These are phyloP conservation scores for Angomonas desouzai DNA, from an alignment of 208 protist species.

Conservation along the genomic window DNA sequence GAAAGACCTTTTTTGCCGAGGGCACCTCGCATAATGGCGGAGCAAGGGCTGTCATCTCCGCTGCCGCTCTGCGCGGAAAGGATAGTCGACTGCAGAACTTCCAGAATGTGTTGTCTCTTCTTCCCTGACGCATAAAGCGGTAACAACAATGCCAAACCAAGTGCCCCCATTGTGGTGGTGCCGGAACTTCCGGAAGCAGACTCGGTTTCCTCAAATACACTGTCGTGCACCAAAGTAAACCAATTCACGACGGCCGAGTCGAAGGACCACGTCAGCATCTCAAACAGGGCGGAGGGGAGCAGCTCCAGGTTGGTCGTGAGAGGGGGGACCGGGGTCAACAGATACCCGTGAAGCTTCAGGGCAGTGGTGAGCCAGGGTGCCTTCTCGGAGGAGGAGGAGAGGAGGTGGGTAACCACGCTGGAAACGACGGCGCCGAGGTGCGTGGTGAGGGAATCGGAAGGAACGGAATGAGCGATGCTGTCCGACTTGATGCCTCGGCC, in stretches of 20 bases:
- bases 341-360: constrained; percentile 22
- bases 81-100: constrained; percentile 20
- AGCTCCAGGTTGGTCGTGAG: constrained; percentile 13
- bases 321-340: constrained; percentile 15
- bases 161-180: constrained; percentile 4
- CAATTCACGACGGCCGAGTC: constrained; percentile 11
- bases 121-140: constrained; percentile 25
- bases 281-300: constrained; percentile 12
- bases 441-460: constrained; percentile 27
- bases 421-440: constrained; percentile 16
- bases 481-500: constrained; percentile 42
- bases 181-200: not conserved
- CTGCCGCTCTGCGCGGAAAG: not conserved
- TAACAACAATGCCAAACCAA: constrained; percentile 18
- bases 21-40: not conserved
- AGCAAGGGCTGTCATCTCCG: constrained; percentile 15
- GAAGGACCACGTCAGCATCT: constrained; percentile 7
- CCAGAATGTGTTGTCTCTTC: constrained; percentile 20
- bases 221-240: constrained; percentile 14
- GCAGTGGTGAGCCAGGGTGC: constrained; percentile 9
- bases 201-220: not conserved
- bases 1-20: not conserved
- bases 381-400: not conserved
- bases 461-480: constrained; percentile 20
- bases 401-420: constrained; percentile 3